Evolutionary conservation across 1,139 yeast genomes (phyloP).

Genomic region (Pichia sp.): DNA sequence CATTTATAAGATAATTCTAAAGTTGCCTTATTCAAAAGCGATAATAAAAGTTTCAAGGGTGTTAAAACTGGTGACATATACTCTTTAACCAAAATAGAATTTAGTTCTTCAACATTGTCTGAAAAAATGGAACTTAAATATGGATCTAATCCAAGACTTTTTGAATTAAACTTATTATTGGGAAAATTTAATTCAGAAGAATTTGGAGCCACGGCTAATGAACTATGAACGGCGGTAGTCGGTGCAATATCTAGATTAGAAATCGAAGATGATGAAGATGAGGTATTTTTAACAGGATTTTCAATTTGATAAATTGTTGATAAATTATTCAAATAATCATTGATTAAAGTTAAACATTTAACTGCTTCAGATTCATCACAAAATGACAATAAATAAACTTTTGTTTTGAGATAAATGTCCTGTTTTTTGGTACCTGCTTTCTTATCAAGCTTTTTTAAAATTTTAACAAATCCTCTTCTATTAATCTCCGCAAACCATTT

Average conservation of each 20-base stretch:
- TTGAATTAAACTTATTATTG: conserved; percentile 3
- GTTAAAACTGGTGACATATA: conserved; percentile 35
- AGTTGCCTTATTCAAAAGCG: conserved; percentile 62
- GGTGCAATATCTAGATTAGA: conserved; percentile 19
- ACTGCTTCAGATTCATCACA: conserved; percentile 61
- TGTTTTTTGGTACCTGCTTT: conserved; percentile 68
- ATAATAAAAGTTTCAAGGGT: conserved; percentile 40
- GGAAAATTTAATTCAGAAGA: conserved; percentile 16
- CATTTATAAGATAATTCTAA: conserved; percentile 45
- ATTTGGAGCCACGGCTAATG: background rate
- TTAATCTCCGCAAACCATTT: conserved; percentile 94
- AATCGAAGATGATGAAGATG: conserved; percentile 20
- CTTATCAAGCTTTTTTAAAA: conserved; percentile 85
- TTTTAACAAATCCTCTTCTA: conserved; percentile 84
- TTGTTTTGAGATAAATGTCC: conserved; percentile 57
- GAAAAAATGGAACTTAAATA: conserved; percentile 33
- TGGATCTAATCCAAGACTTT: conserved; percentile 26
- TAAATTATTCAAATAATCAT: conserved; percentile 45
- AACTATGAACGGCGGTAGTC: background rate
- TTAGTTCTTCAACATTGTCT: conserved; percentile 41
- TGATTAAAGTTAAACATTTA: conserved; percentile 49
- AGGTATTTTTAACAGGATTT: background rate
- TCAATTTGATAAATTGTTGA: conserved; percentile 1
- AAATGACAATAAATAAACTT: conserved; percentile 71
- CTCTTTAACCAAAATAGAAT: conserved; percentile 35